Conservation (phyloP, 192 early-diverging fungal genomes). For the Kappamyces sp. region DNA sequence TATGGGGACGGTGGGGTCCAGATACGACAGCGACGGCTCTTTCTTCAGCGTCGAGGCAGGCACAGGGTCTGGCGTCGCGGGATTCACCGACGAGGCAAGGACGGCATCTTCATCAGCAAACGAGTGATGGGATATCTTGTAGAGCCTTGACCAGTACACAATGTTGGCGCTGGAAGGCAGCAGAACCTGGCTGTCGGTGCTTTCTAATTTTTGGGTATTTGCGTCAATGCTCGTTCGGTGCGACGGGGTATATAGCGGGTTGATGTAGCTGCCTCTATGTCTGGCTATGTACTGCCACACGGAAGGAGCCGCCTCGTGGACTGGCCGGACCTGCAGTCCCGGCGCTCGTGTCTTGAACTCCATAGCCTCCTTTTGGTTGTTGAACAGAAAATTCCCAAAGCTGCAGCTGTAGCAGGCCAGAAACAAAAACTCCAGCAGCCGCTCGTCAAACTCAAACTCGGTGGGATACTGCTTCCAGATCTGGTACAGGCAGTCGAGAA, state of each 20-base stretch:
- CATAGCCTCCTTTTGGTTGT: conserved; percentile 73
- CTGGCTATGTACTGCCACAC: conserved; percentile 79
- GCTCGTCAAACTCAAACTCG: conserved; percentile 89
- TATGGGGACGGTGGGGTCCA: too few species aligned
- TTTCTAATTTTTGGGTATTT: too few species aligned
- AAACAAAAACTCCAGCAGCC: conserved; percentile 73
- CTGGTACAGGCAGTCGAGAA: conserved; percentile 95
- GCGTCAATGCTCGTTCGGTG: conserved; percentile 22
- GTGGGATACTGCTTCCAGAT: conserved; percentile 79
- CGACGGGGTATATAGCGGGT: conserved; percentile 49
- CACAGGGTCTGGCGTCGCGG: too few species aligned
- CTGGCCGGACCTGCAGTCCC: conserved; percentile 4
- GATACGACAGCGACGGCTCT: too few species aligned
- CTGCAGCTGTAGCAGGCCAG: conserved; percentile 85
- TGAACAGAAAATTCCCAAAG: conserved; percentile 92
- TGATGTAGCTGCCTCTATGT: conserved; percentile 49
- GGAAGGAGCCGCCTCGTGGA: conserved; percentile 45
- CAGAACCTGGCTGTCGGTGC: conserved; percentile 59
- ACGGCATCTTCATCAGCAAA: conserved; percentile 47
- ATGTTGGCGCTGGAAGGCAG: conserved; percentile 58
- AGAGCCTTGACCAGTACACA: conserved; percentile 72
- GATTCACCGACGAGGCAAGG: too few species aligned
- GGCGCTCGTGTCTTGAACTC: conserved; percentile 33
- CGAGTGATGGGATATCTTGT: conserved; percentile 47
- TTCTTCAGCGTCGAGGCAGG: too few species aligned